Evolutionary conservation across 768 basidiomycete genomes (phyloP).

Genomic region (Suillus ampliporus): DNA sequence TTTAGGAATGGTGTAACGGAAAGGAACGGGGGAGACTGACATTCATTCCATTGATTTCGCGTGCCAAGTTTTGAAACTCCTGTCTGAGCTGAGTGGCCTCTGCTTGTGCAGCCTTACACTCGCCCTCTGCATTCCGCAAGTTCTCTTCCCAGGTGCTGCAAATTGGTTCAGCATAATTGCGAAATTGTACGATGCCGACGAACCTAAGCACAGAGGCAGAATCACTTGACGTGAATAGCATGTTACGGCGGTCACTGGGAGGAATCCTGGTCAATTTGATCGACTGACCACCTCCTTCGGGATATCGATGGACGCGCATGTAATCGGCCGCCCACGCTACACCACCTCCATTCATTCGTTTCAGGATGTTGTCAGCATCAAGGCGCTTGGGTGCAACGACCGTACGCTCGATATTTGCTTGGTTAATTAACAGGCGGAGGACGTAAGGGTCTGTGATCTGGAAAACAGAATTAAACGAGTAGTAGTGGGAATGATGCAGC

Average conservation of each 20-base stretch:
- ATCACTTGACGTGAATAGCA: constrained; percentile 61
- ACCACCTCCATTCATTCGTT: constrained; percentile 52
- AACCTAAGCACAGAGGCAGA: constrained; percentile 54
- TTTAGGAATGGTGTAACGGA: background rate
- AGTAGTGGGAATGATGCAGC: constrained; percentile 10
- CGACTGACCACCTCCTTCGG: constrained; percentile 71
- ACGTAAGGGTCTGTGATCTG: constrained; percentile 81
- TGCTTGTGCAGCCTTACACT: constrained; percentile 37
- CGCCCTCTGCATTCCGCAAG: constrained; percentile 44
- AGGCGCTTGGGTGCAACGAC: constrained; percentile 68
- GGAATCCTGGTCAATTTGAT: constrained; percentile 40
- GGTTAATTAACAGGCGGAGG: constrained; percentile 81
- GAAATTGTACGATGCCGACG: constrained; percentile 20
- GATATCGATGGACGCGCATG: constrained; percentile 66
- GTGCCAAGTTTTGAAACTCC: constrained; percentile 35
- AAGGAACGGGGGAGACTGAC: constrained; percentile 32
- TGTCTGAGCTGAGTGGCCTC: constrained; percentile 34
- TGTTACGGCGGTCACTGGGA: constrained; percentile 43
- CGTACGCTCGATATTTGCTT: constrained; percentile 69
- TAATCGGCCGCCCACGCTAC: constrained; percentile 66
- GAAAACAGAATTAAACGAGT: background rate
- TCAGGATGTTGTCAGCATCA: constrained; percentile 63
- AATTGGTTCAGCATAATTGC: background rate
- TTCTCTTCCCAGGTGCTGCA: constrained; percentile 53
- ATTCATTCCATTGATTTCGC: constrained; percentile 37